Base-by-base conservation (phyloP, 805 yeast genomes). In the Yamadazyma insecticola region DNA sequence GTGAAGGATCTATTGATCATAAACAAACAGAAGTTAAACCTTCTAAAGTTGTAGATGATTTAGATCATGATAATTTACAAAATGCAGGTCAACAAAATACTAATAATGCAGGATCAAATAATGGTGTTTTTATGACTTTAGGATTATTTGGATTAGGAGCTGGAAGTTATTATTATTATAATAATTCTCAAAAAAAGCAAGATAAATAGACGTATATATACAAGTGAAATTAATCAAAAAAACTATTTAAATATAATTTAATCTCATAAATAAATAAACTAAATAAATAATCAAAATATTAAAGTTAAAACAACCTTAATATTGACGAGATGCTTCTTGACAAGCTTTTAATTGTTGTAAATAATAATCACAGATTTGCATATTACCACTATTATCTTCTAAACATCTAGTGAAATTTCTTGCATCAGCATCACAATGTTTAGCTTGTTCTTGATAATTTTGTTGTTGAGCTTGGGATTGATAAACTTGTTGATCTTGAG, bases 341-440 rank as follows among this genome's bases (percentile, higher is more conserved):
- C 98, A 92, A 13, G 97, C 94, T 71, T 85, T 90, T 61, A 92
- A 79, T 70, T 90, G 97, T 68, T 92, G 97, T 66, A 92, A 73
- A 67, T 92, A 92, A 76, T 76, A 92, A 55, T 89, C 97, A 68
- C 98, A 92, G 47, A 84, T 81, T 67, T 89, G 96, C 86, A 86
- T 84, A 76, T 92, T 88, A 48, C 98, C 98, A 45, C 73, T 70
- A 67, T 92, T 87, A 49, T 87, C 96, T 54, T 83, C 92, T 55
- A 92, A 70, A 72, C 98, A 92, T 71, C 85, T 83, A 45, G 98
- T 90, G 70, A 92, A 87, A 65, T 76, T 78, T 70, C 92, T 82
- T 33, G 98, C 97, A 57, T 88, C 97, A 29, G 72, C 81, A 44
- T 90, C 97, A 71, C 98, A 92, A 33, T 73, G 70, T 38, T 67